Conservation (phyloP, 73 alveolate species). For the Blepharisma japonicum region DNA sequence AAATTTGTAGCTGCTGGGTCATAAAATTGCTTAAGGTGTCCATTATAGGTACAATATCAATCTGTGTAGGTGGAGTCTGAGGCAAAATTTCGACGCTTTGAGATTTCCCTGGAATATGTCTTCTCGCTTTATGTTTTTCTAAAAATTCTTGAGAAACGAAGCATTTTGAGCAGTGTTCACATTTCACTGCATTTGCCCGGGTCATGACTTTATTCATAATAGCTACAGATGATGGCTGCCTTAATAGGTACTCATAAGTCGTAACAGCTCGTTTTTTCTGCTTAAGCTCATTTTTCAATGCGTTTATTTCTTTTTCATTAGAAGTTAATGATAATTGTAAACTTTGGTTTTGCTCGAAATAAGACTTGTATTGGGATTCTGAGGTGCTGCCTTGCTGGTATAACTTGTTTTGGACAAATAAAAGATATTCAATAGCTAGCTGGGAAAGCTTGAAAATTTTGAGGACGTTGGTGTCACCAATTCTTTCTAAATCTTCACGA, state of each 20-base stretch:
- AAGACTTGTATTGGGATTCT: neutral
- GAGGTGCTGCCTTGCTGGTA: neutral
- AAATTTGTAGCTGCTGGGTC: neutral
- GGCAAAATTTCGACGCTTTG: neutral
- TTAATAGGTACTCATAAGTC: neutral
- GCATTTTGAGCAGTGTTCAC: neutral
- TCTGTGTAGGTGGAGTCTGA: neutral
- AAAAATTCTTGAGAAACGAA: neutral
- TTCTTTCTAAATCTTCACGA: neutral
- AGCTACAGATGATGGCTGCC: constrained; percentile 14
- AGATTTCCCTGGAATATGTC: neutral
- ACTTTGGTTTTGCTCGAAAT: neutral
- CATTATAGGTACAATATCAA: neutral
- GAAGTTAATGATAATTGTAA: neutral
- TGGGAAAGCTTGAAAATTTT: neutral
- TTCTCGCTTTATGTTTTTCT: constrained; percentile 9
- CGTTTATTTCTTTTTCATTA: neutral
- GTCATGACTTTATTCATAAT: constrained; percentile 13
- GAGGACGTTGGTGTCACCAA: neutral
- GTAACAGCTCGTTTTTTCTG: neutral
- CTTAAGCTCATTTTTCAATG: neutral
- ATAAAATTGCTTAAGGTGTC: neutral
- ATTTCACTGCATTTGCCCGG: constrained; percentile 13
- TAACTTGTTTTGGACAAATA: neutral
- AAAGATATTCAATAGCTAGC: constrained; percentile 13